Conservation (phyloP, 2,329 filamentous ascomycete species). For the Falciphora oryzae region DNA sequence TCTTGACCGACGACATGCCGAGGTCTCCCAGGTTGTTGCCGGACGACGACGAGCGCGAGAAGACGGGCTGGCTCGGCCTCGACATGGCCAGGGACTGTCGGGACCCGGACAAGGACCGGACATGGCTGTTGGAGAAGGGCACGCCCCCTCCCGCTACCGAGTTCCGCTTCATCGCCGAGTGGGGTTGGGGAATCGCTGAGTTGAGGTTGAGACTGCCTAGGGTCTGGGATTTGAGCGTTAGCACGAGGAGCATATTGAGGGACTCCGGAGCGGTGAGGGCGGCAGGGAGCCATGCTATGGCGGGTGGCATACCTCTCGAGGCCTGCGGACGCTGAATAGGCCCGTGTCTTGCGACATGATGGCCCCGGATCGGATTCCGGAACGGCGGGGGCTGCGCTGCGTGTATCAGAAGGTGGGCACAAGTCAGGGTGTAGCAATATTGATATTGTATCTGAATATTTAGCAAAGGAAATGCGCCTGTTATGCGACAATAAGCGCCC, state of each 20-base stretch:
- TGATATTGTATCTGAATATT: neutral
- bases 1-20: constrained; percentile 77
- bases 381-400: neutral
- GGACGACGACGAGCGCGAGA: constrained; percentile 79
- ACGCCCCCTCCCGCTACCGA: constrained; percentile 63
- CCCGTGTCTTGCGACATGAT: constrained; percentile 82
- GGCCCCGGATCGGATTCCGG: constrained; percentile 13
- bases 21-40: constrained; percentile 69
- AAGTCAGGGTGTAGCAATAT: neutral
- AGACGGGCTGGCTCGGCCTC: constrained; percentile 80
- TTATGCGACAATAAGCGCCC: neutral
- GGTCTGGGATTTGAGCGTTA: constrained; percentile 50
- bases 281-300: neutral
- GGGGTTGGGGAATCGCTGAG: constrained; percentile 80
- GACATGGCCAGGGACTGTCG: constrained; percentile 80
- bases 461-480: neutral
- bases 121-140: constrained; percentile 65
- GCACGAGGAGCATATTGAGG: neutral
- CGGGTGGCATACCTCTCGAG: constrained; percentile 65
- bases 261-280: neutral
- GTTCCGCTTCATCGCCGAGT: constrained; percentile 90
- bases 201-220: constrained; percentile 79
- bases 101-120: constrained; percentile 74
- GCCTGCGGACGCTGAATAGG: constrained; percentile 86
- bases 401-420: neutral